phyloP scores from a whole-genome alignment of 768 basidiomycete genomes.

The Phaffia australis region DNA sequence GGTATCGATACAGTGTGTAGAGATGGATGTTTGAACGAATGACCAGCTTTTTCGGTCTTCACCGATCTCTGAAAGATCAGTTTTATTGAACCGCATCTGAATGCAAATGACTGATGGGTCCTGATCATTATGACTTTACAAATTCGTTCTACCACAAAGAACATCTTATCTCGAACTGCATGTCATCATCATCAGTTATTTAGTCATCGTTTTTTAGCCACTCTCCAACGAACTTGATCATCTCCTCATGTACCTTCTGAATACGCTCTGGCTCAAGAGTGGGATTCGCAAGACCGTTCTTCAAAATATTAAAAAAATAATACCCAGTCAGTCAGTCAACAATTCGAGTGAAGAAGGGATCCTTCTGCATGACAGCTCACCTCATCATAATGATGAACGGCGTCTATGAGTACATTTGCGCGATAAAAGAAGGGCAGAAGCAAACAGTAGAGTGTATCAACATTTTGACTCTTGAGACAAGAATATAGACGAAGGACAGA shows the following conservation, averaged over 20 bases:
- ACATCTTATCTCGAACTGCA: no score
- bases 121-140: no score
- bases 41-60: no score
- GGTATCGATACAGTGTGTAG: no score
- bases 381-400: slow-evolving; percentile 50
- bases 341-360: not conserved
- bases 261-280: slow-evolving; percentile 65
- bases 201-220: slow-evolving; percentile 49
- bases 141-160: no score
- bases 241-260: slow-evolving; percentile 64
- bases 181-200: no score
- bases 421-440: not conserved
- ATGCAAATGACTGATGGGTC: no score
- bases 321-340: not conserved
- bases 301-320: not conserved
- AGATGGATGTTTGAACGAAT: no score
- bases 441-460: no score
- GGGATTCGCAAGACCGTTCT: slow-evolving; percentile 60
- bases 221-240: slow-evolving; percentile 61
- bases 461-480: no score
- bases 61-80: no score
- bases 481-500: slow-evolving; percentile 39
- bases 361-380: not conserved
- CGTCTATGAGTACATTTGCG: slow-evolving; percentile 26
- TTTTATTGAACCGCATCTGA: no score